A percentile compares a stretch with the other conserved stretches of the same genome.
Conservation (phyloP, 2,329 filamentous ascomycete species). For the Penicillium freii region DNA sequence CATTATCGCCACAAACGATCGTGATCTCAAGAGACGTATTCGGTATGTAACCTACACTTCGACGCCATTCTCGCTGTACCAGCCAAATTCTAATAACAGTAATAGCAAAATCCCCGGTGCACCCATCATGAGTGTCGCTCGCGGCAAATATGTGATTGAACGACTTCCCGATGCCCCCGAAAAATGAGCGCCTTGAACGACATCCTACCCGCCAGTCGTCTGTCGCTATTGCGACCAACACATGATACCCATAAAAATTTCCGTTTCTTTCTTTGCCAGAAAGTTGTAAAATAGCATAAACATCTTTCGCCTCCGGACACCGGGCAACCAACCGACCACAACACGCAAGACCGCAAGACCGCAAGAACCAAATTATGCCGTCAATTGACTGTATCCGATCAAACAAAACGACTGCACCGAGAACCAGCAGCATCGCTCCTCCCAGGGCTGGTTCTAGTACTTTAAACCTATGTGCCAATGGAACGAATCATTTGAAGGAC, state of each 20-base stretch:
- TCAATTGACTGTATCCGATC: not conserved
- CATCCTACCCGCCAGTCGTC: not conserved
- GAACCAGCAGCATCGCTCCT: not conserved
- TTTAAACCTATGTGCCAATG: not conserved
- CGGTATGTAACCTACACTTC: slow-evolving; percentile 40
- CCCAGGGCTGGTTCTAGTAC: not conserved
- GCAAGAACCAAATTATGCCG: not conserved
- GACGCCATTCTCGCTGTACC: not conserved
- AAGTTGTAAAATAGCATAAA: not conserved
- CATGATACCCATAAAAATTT: slow-evolving; percentile 7
- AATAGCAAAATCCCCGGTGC: slow-evolving; percentile 67
- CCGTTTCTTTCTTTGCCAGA: not conserved
- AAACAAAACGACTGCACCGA: not conserved
- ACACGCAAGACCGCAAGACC: not conserved
- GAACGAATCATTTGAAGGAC: not conserved
- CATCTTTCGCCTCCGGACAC: not conserved
- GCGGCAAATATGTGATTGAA: slow-evolving; percentile 93
- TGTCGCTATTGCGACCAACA: not conserved
- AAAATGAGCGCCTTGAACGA: slow-evolving; percentile 30
- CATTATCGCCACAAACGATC: slow-evolving; percentile 68
- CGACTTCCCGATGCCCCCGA: slow-evolving; percentile 81
- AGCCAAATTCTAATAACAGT: slow-evolving; percentile 1
- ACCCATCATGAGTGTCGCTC: slow-evolving; percentile 71
- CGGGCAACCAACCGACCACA: not conserved
- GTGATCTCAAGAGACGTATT: slow-evolving; percentile 77